Evolutionary conservation across 148 eudicot genomes (phyloP).

Genomic region (Camellia japonica): DNA sequence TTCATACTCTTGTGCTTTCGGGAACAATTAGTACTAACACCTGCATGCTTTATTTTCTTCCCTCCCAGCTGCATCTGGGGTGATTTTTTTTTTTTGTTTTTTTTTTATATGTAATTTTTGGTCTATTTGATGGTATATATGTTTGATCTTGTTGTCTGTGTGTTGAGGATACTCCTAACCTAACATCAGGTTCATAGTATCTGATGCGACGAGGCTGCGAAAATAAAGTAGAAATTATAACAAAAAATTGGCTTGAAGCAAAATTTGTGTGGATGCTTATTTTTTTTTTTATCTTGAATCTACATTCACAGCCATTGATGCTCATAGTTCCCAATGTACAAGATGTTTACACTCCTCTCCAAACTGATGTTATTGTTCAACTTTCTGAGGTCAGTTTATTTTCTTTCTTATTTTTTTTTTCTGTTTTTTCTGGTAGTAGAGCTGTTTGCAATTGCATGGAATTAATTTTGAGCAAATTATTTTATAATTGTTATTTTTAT

Average conservation of each 20-base stretch:
- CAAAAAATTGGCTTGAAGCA: neutral
- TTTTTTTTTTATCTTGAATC: neutral
- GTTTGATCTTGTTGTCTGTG: neutral
- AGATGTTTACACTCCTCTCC: slow-evolving; percentile 96
- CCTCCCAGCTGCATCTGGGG: neutral
- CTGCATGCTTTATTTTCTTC: neutral
- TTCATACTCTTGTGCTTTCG: neutral
- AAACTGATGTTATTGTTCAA: slow-evolving; percentile 83
- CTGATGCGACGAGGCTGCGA: neutral
- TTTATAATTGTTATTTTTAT: neutral
- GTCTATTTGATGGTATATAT: no score
- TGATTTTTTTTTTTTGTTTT: neutral
- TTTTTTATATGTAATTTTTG: no score
- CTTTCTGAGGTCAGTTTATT: slow-evolving; percentile 71
- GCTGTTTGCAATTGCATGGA: neutral
- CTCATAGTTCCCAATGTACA: slow-evolving; percentile 97
- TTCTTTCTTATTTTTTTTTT: neutral
- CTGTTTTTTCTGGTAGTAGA: neutral
- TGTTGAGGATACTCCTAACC: neutral
- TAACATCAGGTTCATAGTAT: slow-evolving; percentile 1
- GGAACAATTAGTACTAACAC: neutral
- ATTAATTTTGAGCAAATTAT: neutral
- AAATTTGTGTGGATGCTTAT: neutral
- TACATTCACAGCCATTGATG: slow-evolving; percentile 79
- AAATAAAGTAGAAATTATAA: neutral